These are phyloP conservation scores for Arxiozyma telluris DNA, from an alignment of 1,139 yeast species.

Conservation along the genomic window DNA sequence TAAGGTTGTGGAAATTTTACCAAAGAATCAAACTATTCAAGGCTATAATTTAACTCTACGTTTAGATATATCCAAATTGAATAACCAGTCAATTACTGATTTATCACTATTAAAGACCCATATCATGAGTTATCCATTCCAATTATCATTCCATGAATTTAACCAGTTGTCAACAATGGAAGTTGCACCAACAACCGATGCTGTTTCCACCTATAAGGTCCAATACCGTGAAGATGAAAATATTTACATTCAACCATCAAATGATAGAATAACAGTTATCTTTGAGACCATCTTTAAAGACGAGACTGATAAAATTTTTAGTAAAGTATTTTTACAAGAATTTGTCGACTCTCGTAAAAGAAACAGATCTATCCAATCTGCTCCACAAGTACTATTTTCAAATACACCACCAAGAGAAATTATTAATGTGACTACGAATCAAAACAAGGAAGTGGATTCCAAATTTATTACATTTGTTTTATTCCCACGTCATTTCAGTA, in stretches of 20 bases:
- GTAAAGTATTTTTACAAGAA: constrained; percentile 92
- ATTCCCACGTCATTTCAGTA: constrained; percentile 45
- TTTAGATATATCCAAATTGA: constrained; percentile 49
- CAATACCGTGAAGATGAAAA: constrained; percentile 91
- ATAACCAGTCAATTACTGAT: constrained; percentile 38
- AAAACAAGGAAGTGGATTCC: constrained; percentile 3
- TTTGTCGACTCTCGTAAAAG: constrained; percentile 95
- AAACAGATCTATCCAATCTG: constrained; percentile 90
- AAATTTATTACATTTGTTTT: constrained; percentile 73
- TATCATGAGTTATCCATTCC: constrained; percentile 88
- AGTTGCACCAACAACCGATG: constrained; percentile 23
- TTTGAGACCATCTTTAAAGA: constrained; percentile 92
- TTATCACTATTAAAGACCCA: constrained; percentile 74
- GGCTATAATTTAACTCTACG: constrained; percentile 78
- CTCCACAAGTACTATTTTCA: constrained; percentile 93
- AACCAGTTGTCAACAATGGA: constrained; percentile 57
- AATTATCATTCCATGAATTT: constrained; percentile 72
- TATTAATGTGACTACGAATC: constrained; percentile 20
- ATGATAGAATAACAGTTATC: constrained; percentile 92
- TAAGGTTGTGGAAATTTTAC: background rate
- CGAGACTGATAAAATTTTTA: constrained; percentile 92
- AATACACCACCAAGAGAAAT: constrained; percentile 95
- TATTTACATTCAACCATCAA: constrained; percentile 82
- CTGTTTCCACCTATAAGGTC: constrained; percentile 44
- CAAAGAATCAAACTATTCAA: constrained; percentile 18